Conservation (phyloP, 805 yeast species). For the Scheffersomyces lignosus region DNA sequence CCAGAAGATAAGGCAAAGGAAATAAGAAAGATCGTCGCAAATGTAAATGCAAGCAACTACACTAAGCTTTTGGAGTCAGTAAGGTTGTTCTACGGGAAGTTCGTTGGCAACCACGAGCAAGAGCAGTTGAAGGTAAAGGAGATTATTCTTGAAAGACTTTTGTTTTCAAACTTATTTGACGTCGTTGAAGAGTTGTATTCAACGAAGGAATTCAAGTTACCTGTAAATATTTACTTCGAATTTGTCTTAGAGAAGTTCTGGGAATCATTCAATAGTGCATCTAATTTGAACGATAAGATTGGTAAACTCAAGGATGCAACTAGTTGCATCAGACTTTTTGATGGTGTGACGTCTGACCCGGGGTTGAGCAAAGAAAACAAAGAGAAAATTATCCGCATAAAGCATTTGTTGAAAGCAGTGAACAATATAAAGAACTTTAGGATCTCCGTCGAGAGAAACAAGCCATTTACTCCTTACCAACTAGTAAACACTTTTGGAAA, state of each 20-base stretch:
- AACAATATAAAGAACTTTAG: conserved; percentile 36
- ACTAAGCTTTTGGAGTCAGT: conserved; percentile 6
- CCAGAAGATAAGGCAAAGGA: conserved; percentile 2
- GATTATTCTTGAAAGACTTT: conserved; percentile 28
- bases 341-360: conserved; percentile 8
- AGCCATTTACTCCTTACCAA: conserved; percentile 6
- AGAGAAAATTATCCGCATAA: conserved; percentile 17
- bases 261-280: conserved; percentile 29
- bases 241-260: conserved; percentile 30
- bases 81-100: conserved; percentile 9
- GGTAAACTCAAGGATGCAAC: conserved; percentile 28
- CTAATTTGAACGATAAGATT: conserved; percentile 31
- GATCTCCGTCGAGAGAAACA: conserved; percentile 14
- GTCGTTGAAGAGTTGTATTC: conserved; percentile 16
- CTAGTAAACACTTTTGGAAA: conserved; percentile 3
- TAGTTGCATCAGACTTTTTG: conserved; percentile 28
- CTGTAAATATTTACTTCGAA: conserved; percentile 12
- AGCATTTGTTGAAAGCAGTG: conserved; percentile 39
- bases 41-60: conserved; percentile 4
- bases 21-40: conserved; percentile 1
- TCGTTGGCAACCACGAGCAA: conserved; percentile 13
- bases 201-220: conserved; percentile 4
- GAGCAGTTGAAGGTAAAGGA: conserved; percentile 14
- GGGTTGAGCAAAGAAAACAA: not conserved
- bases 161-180: conserved; percentile 27